Base-by-base conservation (phyloP, 208 protist genomes). In the Zelonia costaricensis region DNA sequence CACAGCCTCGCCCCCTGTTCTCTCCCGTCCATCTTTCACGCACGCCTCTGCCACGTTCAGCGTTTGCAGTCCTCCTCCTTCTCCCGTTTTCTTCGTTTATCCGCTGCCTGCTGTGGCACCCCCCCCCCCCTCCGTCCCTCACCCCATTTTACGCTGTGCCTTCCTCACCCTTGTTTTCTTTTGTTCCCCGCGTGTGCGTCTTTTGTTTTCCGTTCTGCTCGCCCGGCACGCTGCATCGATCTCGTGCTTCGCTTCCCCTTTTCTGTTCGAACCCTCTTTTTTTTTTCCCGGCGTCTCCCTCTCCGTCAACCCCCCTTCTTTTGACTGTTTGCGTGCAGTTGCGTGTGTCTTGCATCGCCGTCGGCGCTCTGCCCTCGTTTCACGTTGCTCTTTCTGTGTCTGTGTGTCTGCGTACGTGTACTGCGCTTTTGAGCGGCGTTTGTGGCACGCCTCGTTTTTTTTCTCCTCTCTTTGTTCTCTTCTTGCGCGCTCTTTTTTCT, bases 21-120 rank as follows among this genome's bases (percentile, higher is more conserved):
- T 38, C 7, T 38, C 33, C 33, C 33, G 7, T 10, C 33, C 33
- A 38, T 38, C 33, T 38, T 38, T 38, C 33, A n/a, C n/a, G n/a
- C n/a, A n/a, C n/a, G n/a, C n/a, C n/a, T n/a, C n/a, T n/a, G n/a
- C n/a, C n/a, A n/a, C n/a, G n/a, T n/a, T n/a, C n/a, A n/a, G n/a
- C n/a, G n/a, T n/a, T n/a, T n/a, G n/a, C n/a, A n/a, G 7, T 38
- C 33, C 7, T 10, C 33, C 10, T 38, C 33, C 10, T 10, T 38
- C 33, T 38, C 33, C 33, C 33, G 23, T 55, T 61, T 61, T 54
- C 44, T 44, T 38, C 4, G 43, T 57, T 64, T 60, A 38, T 51
- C 27, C 12, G 8, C 27, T 58, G 39, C 42, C 31, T 56, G 38
- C 45, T 2, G 4, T 58, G 62, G 28, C 46, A 20, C 49, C 53